Evolutionary conservation across 2,329 filamentous ascomycete species (phyloP), one percentile per base, ranked within the genome.

Genomic region (Acrodontium crateriforme): DNA sequence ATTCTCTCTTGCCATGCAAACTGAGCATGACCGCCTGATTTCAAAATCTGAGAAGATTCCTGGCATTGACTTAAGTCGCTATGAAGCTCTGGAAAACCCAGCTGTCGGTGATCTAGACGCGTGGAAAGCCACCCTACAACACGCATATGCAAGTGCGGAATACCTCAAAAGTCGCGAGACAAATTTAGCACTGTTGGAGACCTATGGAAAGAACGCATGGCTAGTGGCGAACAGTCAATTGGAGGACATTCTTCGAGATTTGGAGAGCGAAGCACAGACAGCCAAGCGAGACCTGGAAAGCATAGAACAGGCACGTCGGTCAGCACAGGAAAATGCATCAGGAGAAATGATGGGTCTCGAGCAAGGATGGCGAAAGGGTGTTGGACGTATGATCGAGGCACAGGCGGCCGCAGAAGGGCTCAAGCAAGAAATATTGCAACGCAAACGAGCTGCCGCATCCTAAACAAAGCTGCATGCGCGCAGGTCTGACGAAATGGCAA

Each of bases 141-240:
- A 61, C 38, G 69, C 72, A 13, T 74, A 74, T 48, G 63, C 63
- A 0, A 65, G 65, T 27, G 64, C 63, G 21, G 62, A 67, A 3
- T 74, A 78, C 48, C 57, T 78, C 13, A 54, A 61, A 2, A 59
- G 58, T 27, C 59, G 71, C 15, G 54, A 67, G 27, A 63, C 66
- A 23, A 72, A 76, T 54, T 69, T 93, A 11, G 60, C 64, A 1
- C 65, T 93, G n/a, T 69, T 93, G 12, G 80, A 89, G 45, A 66
- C 66, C 27, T 76, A 76, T 54, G 89, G 87, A 41, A 82, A 82
- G 58, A 93, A 93, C 53, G 78, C 82, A 7, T 95, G 89, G 87
- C 64, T 98, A 30, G 68, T 92, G 6, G 72, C 72, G 5, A 98
- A 98, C 54, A 71, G 76, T 43, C 73, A 80, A 41, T 55, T 84